Evolutionary conservation across 2,329 filamentous ascomycete genomes (phyloP), one percentile per base, ranked within the genome.

Genomic region (Ceratocystis cacaofunesta): DNA sequence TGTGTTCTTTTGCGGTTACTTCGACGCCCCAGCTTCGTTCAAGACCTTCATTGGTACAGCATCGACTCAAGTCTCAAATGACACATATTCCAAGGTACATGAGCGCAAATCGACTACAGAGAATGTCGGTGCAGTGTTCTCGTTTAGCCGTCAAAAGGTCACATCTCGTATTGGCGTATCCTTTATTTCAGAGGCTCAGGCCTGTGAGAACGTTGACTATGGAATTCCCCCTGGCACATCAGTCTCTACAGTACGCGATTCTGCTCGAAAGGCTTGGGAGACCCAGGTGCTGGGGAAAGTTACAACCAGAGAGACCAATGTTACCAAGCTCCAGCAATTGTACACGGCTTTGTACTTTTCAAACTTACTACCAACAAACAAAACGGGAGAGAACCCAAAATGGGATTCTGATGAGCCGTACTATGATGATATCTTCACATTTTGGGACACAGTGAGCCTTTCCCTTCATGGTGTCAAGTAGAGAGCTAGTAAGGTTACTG

Each of bases 331-430:
- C 6, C 75, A 79, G 62, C 75, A 88, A 32, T 76, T 90, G 1
- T 90, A 90, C 74, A 82, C 82, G 0, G 85, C 84, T 0, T 72
- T 90, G 43, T 89, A 89, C 70, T 85, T 86, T 69, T 86, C 87
- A 82, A 82, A 84, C 67, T 73, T 89, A 10, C 80, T 88, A 44
- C 86, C 86, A 0, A 85, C 85, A 0, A 87, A 89, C 71, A 82
- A 85, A 68, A 88, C 85, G 0, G 85, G 85, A 0, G 87, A 89
- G 71, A 90, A 89, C 67, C 85, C 86, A 0, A 73, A 78, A 0
- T 89, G 86, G 86, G 71, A 75, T 1, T 85, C 83, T 1, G 70
- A 71, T 0, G 86, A 89, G 72, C 86, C 86, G 1, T 88, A 87
- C 70, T 89, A 87, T 70, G 83, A 87, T 67, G 86, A 89, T 67